Evolutionary conservation across 2,329 filamentous ascomycete species (phyloP).

Genomic region (Colletotrichum cordylinicola): DNA sequence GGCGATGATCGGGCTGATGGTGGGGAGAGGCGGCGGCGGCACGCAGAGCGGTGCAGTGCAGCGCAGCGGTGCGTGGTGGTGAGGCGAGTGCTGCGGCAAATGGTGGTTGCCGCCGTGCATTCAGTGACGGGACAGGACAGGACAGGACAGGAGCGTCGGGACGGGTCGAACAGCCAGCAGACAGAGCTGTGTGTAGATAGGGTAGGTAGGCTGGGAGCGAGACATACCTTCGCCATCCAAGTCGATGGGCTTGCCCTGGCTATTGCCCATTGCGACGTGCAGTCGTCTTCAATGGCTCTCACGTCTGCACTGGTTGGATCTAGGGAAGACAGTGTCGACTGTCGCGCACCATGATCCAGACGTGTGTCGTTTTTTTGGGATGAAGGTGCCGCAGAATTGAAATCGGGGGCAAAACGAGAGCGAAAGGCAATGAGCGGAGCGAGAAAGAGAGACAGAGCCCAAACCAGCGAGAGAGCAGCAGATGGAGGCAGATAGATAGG

Average conservation of each 20-base stretch:
- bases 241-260: conserved; percentile 90
- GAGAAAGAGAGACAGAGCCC: conserved; percentile 13
- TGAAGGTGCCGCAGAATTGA: conserved; percentile 2
- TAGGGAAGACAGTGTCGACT: conserved; percentile 7
- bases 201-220: neutral
- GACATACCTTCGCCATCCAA: conserved; percentile 87
- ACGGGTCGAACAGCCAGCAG: neutral
- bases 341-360: conserved; percentile 21
- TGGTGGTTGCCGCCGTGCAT: neutral
- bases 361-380: neutral
- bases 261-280: conserved; percentile 79
- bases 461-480: neutral
- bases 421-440: conserved; percentile 15
- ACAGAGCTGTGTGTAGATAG: neutral
- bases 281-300: conserved; percentile 20
- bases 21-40: neutral
- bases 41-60: neutral
- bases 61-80: neutral
- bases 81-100: neutral
- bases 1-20: neutral
- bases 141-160: neutral
- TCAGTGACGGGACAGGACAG: neutral
- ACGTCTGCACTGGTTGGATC: conserved; percentile 22
- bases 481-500: conserved; percentile 22
- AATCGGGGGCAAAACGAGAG: conserved; percentile 1